These are phyloP conservation scores for Sindora glabra DNA, from an alignment of 306 rosid genomes.

Conservation along the genomic window DNA sequence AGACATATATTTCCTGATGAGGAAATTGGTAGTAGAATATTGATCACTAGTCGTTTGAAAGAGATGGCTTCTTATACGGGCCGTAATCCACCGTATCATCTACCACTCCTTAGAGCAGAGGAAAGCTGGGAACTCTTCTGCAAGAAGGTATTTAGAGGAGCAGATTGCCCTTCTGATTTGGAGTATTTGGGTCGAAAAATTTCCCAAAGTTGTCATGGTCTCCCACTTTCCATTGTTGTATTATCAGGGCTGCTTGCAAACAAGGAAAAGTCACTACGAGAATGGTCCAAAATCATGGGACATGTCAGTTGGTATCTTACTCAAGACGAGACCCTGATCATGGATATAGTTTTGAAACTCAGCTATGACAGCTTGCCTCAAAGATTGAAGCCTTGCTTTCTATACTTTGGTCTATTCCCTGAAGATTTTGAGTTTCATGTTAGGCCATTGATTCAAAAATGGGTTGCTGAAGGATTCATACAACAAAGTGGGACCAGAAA, in stretches of 20 bases:
- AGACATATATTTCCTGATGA: background rate
- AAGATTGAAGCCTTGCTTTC: background rate
- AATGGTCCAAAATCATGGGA: slow-evolving; percentile 4
- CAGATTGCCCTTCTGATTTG: background rate
- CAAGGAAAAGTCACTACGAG: background rate
- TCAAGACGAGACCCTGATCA: background rate
- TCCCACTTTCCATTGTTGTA: background rate
- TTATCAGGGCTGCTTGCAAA: background rate
- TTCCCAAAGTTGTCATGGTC: background rate
- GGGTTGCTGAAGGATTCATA: slow-evolving; percentile 23
- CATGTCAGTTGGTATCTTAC: slow-evolving; percentile 14
- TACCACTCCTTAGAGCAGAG: background rate
- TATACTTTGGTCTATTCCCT: background rate
- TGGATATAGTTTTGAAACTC: background rate
- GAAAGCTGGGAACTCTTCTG: slow-evolving; percentile 13
- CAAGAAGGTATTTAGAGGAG: background rate
- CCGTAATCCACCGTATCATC: background rate
- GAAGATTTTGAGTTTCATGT: background rate
- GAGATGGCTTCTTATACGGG: background rate
- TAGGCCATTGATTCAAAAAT: background rate
- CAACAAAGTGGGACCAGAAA: background rate
- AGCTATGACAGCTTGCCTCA: background rate
- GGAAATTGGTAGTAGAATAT: background rate
- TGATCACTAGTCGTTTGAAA: background rate
- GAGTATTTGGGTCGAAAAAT: background rate